Conservation (phyloP, 208 protist genomes). For the Entamoeba invadens region DNA sequence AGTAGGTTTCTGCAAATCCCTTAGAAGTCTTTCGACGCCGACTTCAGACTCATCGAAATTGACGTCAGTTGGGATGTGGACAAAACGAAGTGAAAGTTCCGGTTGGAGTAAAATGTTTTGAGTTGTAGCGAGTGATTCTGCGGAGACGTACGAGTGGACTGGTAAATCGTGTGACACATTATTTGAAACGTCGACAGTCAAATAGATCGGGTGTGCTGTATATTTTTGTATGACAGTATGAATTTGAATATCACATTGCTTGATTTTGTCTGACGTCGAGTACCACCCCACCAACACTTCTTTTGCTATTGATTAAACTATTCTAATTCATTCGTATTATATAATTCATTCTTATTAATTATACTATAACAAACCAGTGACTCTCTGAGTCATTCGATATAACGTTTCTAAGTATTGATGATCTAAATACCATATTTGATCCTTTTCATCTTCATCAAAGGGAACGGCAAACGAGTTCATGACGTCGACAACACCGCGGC, state of each 20-base stretch:
- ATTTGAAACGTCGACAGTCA: not conserved
- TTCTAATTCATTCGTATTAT: no score
- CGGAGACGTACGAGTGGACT: not conserved
- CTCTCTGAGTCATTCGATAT: constrained; percentile 91
- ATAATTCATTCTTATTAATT: not conserved
- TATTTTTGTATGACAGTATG: constrained; percentile 16
- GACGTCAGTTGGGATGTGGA: constrained; percentile 68
- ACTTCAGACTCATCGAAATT: constrained; percentile 87
- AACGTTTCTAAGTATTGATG: constrained; percentile 78
- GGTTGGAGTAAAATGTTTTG: constrained; percentile 31
- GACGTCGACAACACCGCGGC: constrained; percentile 56
- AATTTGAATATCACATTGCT: constrained; percentile 16
- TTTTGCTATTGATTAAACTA: no score
- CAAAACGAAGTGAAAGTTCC: constrained; percentile 57
- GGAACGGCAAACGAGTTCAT: constrained; percentile 90
- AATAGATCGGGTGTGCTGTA: constrained; percentile 4
- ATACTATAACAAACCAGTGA: constrained; percentile 58
- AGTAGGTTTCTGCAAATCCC: constrained; percentile 52
- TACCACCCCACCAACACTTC: constrained; percentile 13
- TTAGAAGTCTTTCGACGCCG: constrained; percentile 95
- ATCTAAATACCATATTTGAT: constrained; percentile 95
- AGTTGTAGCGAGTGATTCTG: not conserved
- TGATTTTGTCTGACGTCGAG: constrained; percentile 8
- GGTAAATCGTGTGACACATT: not conserved
- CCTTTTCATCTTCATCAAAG: constrained; percentile 91